Evolutionary conservation across 1,284 basidiomycete species (phyloP), one percentile per base, ranked within the genome.

Genomic region (Rugosomyces carneus): DNA sequence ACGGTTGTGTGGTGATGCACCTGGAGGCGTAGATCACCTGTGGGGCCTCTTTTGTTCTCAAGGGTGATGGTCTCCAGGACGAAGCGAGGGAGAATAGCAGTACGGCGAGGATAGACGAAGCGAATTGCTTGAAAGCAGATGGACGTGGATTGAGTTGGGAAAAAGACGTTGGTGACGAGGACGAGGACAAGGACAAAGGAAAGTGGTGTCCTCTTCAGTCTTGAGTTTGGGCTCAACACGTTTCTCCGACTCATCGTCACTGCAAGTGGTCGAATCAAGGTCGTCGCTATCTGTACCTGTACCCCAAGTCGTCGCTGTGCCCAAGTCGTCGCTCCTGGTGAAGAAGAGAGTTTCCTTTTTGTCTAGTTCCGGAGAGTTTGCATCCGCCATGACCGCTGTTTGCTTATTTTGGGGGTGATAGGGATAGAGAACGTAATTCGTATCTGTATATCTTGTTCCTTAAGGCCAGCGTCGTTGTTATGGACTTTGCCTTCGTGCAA

Each of bases 401-500:
- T n/a, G n/a, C n/a, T n/a, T n/a, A n/a, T n/a, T n/a, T n/a, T n/a
- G n/a, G n/a, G n/a, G n/a, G n/a, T n/a, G n/a, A n/a, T n/a, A n/a
- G 81, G 81, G 0, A 84, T 70, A 1, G 76, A 75, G 55, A 84
- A 78, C 11, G 72, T 69, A 42, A 81, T 58, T 21, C 45, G 46
- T 58, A 64, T 59, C 15, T 57, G 49, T n/a, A 18, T 11, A 2
- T 37, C 35, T 5, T 40, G 57, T 20, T 65, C 58, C 1, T 36
- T 45, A 7, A n/a, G n/a, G n/a, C n/a, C n/a, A n/a, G n/a, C n/a
- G n/a, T n/a, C n/a, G n/a, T 32, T 47, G 7, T 58, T 62, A 49
- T 42, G n/a, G n/a, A n/a, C 56, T 34, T 46, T 50, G 40, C 45
- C 44, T 23, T 34, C 54, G 40, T 43, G 11, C 45, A 49, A 19